Base-by-base conservation (phyloP, 352 stramenopile genomes). In the Albugo laibachii region DNA sequence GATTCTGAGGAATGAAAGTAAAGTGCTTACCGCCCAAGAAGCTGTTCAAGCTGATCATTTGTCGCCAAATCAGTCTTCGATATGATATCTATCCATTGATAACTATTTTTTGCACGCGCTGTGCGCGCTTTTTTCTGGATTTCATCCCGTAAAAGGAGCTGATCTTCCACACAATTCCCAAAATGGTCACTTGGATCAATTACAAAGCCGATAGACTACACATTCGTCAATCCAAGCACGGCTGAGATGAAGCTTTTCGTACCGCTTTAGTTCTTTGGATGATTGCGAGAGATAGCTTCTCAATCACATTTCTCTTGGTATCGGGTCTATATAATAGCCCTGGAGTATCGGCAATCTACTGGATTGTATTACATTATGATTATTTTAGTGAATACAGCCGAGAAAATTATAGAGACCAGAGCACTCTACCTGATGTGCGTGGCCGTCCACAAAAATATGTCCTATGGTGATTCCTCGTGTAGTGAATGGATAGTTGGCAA, bases 401-500 rank as follows among this genome's bases (percentile, higher is more conserved):
- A 42, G 16, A 15, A 35, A 47, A 13, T 38, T 11, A 12, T 19
- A 46, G 44, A 14, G 13, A 15, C 2, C 12, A 14, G 35, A 49
- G 18, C 10, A 14, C 16, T 47, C 49, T 13, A 79, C 75, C 68
- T 91, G 78, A 43, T 83, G 87, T 14, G 78, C 78, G 41, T 77
- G 66, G 36, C 76, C 76, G 35, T 87, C 62, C 19, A 88, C 71
- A 50, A 83, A 89, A 48, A 92, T 80, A 48, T 92, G 78, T 2
- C 78, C 78, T 68, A 92, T 88, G 8, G 78, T 88, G 45, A 92
- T 87, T 34, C 75, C 78, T 15, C 78, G 69, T 13, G 78, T 92
- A 24, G 78, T 92, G 53, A 92, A 92, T 31, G 78, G 78, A 27
- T 92, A 92, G 47, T 92, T 92, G 11, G 78, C 75, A 36, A 91